Percentiles rank a stretch among this genome's conserved stretches.
These are phyloP conservation scores for Rachicladosporium sp. DNA, from an alignment of 2,329 filamentous ascomycete species.

Conservation along the genomic window DNA sequence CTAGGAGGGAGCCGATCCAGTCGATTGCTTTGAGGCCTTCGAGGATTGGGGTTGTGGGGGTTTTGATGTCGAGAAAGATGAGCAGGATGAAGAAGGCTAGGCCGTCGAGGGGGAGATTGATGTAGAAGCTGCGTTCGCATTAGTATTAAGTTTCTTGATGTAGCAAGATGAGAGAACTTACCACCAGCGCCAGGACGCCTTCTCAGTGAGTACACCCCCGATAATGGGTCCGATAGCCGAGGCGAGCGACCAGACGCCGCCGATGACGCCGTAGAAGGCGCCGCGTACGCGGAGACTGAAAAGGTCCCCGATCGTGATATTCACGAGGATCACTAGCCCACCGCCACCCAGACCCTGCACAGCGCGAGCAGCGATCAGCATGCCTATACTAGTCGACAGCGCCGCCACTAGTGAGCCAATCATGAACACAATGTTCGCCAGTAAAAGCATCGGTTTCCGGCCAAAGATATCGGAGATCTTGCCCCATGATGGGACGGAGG, in stretches of 20 bases:
- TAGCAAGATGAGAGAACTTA: too few relatives aligned
- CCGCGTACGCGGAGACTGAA: constrained; percentile 46
- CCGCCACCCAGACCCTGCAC: constrained; percentile 54
- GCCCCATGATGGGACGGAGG: constrained; percentile 46
- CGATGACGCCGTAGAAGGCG: constrained; percentile 52
- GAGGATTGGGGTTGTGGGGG: constrained; percentile 49
- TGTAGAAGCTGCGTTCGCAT: constrained; percentile 33
- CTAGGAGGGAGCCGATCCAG: constrained; percentile 51
- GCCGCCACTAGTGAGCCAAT: constrained; percentile 50
- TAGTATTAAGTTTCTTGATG: too few relatives aligned
- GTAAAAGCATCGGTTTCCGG: constrained; percentile 48
- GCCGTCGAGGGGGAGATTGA: constrained; percentile 54
- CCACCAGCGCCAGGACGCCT: constrained; percentile 55
- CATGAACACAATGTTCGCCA: constrained; percentile 50
- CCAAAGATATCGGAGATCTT: constrained; percentile 57
- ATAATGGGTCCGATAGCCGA: constrained; percentile 54
- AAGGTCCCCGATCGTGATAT: constrained; percentile 51
- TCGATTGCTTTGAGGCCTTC: constrained; percentile 53
- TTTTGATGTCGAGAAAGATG: constrained; percentile 55
- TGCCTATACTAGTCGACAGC: constrained; percentile 44
- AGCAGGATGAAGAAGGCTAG: constrained; percentile 45
- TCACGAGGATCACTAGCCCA: constrained; percentile 50
- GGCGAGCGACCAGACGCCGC: constrained; percentile 55
- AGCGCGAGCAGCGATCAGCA: constrained; percentile 49
- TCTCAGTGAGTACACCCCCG: constrained; percentile 53